Percentiles rank a stretch among this genome's conserved stretches.
These are phyloP conservation scores for Colletotrichum sp. DNA, from an alignment of 2,329 filamentous ascomycete species.

Conservation along the genomic window DNA sequence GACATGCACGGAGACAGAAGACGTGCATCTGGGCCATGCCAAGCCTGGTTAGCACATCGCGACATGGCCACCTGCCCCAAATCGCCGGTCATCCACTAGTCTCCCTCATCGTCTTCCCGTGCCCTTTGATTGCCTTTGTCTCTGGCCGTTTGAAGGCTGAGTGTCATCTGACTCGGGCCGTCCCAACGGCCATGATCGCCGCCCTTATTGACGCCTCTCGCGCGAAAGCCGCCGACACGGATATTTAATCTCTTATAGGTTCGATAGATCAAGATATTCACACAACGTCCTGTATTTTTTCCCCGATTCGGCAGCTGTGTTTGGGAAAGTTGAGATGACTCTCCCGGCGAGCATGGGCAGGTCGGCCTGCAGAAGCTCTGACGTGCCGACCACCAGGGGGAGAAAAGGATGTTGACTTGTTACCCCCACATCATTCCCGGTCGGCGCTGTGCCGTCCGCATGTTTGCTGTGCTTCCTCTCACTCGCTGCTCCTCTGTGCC, in stretches of 20 bases:
- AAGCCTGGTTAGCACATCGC: neutral
- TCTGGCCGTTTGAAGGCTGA: neutral
- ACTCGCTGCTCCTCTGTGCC: neutral
- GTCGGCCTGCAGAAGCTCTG: neutral
- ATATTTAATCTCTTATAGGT: neutral
- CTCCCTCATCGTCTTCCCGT: neutral
- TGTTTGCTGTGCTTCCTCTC: neutral
- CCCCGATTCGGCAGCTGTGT: neutral
- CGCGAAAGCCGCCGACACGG: neutral
- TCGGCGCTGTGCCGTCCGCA: constrained; percentile 8
- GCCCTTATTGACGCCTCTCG: neutral
- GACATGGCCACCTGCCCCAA: neutral
- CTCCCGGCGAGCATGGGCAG: neutral
- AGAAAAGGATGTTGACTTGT: neutral
- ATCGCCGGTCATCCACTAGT: neutral
- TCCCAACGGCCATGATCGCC: neutral
- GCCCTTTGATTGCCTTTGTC: neutral
- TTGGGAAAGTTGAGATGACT: neutral
- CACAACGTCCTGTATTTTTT: neutral
- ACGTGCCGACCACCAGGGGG: neutral
- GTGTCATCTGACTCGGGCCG: neutral
- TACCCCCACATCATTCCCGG: neutral
- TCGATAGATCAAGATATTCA: neutral
- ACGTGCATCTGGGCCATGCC: neutral
- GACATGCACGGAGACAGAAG: neutral